Percentiles rank a stretch among this genome's conserved stretches.
These are phyloP conservation scores for Chrysochromulina tobinii DNA, from an alignment of 78 protist species.

Conservation along the genomic window DNA sequence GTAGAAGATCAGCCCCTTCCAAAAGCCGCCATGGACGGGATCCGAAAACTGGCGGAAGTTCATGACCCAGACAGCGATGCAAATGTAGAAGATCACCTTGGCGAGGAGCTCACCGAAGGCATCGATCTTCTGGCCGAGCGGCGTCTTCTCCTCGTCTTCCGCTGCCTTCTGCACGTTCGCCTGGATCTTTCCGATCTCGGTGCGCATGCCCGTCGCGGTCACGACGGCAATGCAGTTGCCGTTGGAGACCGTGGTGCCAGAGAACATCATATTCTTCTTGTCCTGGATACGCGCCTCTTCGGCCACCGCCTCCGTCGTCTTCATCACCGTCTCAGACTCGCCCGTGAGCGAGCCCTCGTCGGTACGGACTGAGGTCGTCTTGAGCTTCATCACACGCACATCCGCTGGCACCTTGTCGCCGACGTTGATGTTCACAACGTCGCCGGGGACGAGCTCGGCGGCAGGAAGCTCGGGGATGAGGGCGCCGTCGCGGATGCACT, in stretches of 20 bases:
- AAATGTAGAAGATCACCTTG: conserved; percentile 47
- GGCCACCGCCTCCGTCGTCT: conserved; percentile 3
- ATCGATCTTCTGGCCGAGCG: conserved; percentile 78
- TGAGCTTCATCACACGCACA: conserved; percentile 7
- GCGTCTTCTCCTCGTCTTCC: conserved; percentile 65
- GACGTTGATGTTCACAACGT: conserved; percentile 65
- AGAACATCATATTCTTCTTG: conserved; percentile 49
- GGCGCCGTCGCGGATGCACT: conserved; percentile 52
- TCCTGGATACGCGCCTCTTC: neutral
- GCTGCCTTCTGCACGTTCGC: conserved; percentile 6
- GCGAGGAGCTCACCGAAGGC: conserved; percentile 75
- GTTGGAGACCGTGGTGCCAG: conserved; percentile 57
- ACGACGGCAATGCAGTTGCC: conserved; percentile 72
- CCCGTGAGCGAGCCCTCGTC: conserved; percentile 72
- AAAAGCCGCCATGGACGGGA: conserved; percentile 42
- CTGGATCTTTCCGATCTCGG: conserved; percentile 77
- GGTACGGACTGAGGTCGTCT: conserved; percentile 35
- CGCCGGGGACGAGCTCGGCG: conserved; percentile 84
- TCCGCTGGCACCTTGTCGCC: conserved; percentile 92
- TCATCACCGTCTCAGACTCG: conserved; percentile 57
- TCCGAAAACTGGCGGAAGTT: conserved; percentile 52
- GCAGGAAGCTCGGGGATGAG: conserved; percentile 53
- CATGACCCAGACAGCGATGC: conserved; percentile 43
- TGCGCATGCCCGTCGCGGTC: conserved; percentile 53
- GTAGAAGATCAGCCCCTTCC: conserved; percentile 57